A percentile compares a stretch with the other conserved stretches of the same genome.
Conservation (phyloP, 495 filamentous ascomycete species). For the Astrothelium macrocarpum region DNA sequence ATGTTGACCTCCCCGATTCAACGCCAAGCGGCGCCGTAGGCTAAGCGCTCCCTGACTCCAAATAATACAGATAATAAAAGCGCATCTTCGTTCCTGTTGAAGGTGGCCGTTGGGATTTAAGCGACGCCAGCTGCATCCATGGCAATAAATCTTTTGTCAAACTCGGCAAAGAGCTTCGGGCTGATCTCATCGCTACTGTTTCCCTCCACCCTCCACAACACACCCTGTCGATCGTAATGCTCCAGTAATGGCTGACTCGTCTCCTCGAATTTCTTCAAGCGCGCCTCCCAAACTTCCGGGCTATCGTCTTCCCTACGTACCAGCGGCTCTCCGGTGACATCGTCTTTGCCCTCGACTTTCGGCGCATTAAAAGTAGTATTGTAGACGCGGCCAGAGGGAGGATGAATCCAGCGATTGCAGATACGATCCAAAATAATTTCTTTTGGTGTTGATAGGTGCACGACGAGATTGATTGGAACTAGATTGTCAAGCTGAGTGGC, state of each 20-base stretch:
- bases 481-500: conserved; percentile 65
- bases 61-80: not conserved
- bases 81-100: not conserved
- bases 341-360: conserved; percentile 69
- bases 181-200: conserved; percentile 89
- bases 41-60: not conserved
- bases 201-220: conserved; percentile 79
- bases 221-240: conserved; percentile 78
- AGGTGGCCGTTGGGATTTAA: not conserved
- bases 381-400: conserved; percentile 83
- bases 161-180: conserved; percentile 70
- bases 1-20: not conserved
- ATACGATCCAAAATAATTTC: conserved; percentile 84
- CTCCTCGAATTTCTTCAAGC: conserved; percentile 75
- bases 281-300: conserved; percentile 70
- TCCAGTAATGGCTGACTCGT: conserved; percentile 75
- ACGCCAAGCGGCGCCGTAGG: not conserved
- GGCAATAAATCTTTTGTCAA: conserved; percentile 58
- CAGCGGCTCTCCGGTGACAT: conserved; percentile 81
- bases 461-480: conserved; percentile 85
- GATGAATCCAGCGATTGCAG: conserved; percentile 85
- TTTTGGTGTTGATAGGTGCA: conserved; percentile 55
- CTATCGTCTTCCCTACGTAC: conserved; percentile 77
- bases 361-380: conserved; percentile 88
- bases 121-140: not conserved